Percentiles rank a stretch among this genome's conserved stretches.
These are phyloP conservation scores for Phaffia australis DNA, from an alignment of 768 basidiomycete species.

Conservation along the genomic window DNA sequence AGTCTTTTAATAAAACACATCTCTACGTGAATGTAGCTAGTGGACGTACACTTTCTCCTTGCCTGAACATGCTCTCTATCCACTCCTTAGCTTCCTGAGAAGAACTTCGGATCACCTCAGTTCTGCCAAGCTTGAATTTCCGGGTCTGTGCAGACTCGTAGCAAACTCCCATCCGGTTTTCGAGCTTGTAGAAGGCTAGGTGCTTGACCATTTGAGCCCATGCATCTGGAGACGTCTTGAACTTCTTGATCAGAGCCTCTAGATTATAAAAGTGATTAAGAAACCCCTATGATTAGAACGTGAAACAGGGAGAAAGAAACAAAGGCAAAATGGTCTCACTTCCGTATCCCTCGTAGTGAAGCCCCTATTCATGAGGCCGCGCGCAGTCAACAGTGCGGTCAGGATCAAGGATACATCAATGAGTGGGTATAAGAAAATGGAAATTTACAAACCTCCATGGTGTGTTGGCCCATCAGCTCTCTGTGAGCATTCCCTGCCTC, in stretches of 20 bases:
- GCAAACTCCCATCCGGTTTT: slow-evolving; percentile 59
- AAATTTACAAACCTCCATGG: slow-evolving; percentile 52
- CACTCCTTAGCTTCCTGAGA: slow-evolving; percentile 73
- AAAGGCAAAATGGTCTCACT: slow-evolving; percentile 33
- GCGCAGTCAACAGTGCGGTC: not conserved
- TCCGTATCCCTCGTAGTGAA: slow-evolving; percentile 81
- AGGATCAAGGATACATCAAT: not conserved
- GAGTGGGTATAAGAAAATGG: not conserved
- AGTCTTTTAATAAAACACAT: not conserved
- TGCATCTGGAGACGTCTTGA: slow-evolving; percentile 79
- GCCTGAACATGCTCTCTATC: slow-evolving; percentile 77
- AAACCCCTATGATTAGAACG: not conserved
- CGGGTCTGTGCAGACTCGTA: slow-evolving; percentile 94
- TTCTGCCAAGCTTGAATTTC: slow-evolving; percentile 78
- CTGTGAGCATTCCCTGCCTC: slow-evolving; percentile 60
- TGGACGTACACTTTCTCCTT: slow-evolving; percentile 42
- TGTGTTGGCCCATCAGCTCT: slow-evolving; percentile 62
- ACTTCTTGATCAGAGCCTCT: slow-evolving; percentile 42
- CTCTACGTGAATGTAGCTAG: not conserved
- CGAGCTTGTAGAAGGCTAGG: slow-evolving; percentile 81
- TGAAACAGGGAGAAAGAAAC: too few relatives aligned
- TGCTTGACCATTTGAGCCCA: slow-evolving; percentile 94
- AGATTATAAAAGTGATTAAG: not conserved
- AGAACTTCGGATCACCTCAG: slow-evolving; percentile 84
- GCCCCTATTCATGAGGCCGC: slow-evolving; percentile 43